Percentiles rank a stretch among this genome's conserved stretches.
These are phyloP conservation scores for Fraxinus latifolia DNA, from an alignment of 305 asterid species.

Conservation along the genomic window DNA sequence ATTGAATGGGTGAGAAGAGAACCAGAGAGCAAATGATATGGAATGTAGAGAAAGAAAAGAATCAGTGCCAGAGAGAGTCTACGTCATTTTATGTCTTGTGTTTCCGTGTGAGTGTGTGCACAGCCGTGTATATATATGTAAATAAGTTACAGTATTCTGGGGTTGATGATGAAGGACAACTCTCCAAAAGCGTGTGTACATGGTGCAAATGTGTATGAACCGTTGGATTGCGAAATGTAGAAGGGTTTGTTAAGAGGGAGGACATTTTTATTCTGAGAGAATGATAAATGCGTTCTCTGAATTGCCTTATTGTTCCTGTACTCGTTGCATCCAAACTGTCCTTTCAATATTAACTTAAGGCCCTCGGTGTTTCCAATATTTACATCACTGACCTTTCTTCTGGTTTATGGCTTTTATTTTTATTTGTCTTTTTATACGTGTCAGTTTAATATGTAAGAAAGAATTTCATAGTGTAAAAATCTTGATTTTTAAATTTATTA, in stretches of 20 bases:
- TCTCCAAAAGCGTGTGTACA: not conserved
- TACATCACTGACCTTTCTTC: not conserved
- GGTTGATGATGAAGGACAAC: not conserved
- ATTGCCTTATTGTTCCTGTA: conserved; percentile 42
- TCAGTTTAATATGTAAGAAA: too few species aligned
- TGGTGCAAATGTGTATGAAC: not conserved
- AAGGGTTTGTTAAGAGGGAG: not conserved
- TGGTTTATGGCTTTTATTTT: not conserved
- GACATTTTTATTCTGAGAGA: conserved; percentile 23
- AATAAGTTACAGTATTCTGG: not conserved
- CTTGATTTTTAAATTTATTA: not conserved
- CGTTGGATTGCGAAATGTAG: not conserved
- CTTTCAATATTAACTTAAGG: not conserved
- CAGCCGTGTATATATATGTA: not conserved
- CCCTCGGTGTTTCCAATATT: not conserved
- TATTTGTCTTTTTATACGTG: too few species aligned
- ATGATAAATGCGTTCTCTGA: conserved; percentile 38
- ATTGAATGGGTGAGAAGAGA: not conserved
- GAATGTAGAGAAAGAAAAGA: not conserved
- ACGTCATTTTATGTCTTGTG: not conserved
- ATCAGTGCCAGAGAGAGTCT: not conserved
- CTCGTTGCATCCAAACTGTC: conserved; percentile 16
- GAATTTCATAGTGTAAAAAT: too few species aligned
- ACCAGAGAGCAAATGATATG: not conserved
- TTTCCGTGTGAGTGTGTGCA: not conserved